phyloP scores from a whole-genome alignment of 805 yeast genomes.

The Pichia nakasei region DNA sequence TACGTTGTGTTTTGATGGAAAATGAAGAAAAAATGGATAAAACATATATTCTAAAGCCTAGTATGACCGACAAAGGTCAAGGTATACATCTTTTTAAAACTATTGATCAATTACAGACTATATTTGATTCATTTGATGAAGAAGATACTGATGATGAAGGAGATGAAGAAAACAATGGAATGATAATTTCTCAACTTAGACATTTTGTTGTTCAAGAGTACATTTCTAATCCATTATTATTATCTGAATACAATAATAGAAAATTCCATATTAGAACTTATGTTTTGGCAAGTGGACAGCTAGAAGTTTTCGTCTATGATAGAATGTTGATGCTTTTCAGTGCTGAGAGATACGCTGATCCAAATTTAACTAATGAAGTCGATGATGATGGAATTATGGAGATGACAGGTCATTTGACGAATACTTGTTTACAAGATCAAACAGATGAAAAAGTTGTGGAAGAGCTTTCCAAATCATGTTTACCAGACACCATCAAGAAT shows the following conservation, averaged over 20 bases:
- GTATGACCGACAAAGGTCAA: conserved; percentile 96
- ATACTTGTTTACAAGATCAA: conserved; percentile 74
- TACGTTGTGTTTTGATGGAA: conserved; percentile 64
- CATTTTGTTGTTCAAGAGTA: conserved; percentile 90
- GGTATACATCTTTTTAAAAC: conserved; percentile 82
- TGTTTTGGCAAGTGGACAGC: conserved; percentile 64
- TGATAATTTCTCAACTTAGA: conserved; percentile 78
- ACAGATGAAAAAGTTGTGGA: conserved; percentile 35
- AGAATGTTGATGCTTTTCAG: conserved; percentile 82
- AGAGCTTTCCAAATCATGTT: conserved; percentile 48
- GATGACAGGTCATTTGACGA: conserved; percentile 78
- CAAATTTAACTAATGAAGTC: conserved; percentile 23
- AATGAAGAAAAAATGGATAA: conserved; percentile 31
- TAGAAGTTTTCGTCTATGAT: conserved; percentile 71
- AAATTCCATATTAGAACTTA: conserved; percentile 89
- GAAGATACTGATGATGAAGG: conserved; percentile 55
- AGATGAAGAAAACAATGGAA: conserved; percentile 44
- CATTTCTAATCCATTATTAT: conserved; percentile 54
- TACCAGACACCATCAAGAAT: conserved; percentile 29
- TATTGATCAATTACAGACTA: conserved; percentile 67
- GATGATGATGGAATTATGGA: conserved; percentile 27
- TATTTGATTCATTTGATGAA: conserved; percentile 82
- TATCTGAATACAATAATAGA: conserved; percentile 48
- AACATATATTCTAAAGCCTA: conserved; percentile 88
- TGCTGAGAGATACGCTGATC: conserved; percentile 35